Evolutionary conservation across 768 basidiomycete species (phyloP), one percentile per base, ranked within the genome.

Genomic region (Boletus speciosus): DNA sequence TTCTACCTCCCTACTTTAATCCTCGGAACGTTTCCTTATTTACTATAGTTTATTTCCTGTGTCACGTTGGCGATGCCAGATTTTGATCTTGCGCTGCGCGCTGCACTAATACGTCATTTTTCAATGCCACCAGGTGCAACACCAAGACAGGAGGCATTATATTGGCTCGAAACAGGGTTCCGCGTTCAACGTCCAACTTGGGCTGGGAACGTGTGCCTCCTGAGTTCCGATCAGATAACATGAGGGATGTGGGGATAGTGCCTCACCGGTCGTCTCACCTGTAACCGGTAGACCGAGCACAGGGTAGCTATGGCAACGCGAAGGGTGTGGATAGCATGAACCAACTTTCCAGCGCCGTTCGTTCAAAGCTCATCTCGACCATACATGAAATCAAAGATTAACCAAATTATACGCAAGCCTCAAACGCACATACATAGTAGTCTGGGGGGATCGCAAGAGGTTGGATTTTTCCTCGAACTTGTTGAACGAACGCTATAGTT

Each of bases 31-130:
- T 27, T 7, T 51, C 29, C 16, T 44, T 62, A 41, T 32, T 48
- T 57, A 45, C 38, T 40, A 11, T 47, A 53, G 47, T 35, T 57
- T 47, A 57, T 50, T 27, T 40, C 23, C n/a, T 19, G n/a, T 32
- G 9, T 14, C 37, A n/a, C 12, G 29, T 50, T 48, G n/a, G 21
- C 23, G 12, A 48, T 49, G 10, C 6, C 10, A 52, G 27, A 37
- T 37, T 48, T 5, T 37, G 25, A 48, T 48, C 47, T 36, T 29
- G 23, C 6, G 10, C 35, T 25, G 35, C 10, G 23, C 6, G 6
- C 35, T 25, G 23, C 10, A 35, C 15, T 37, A 36, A 25, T n/a
- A 16, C n/a, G 6, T 4, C 6, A 46, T 6, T 25, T 8, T 25
- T 8, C 23, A 16, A 47, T 37, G 35, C 47, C 46, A 47, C 35